A percentile compares a stretch with the other conserved stretches of the same genome.
Conservation (phyloP, 1,284 basidiomycete species). For the Tilletia caries region DNA sequence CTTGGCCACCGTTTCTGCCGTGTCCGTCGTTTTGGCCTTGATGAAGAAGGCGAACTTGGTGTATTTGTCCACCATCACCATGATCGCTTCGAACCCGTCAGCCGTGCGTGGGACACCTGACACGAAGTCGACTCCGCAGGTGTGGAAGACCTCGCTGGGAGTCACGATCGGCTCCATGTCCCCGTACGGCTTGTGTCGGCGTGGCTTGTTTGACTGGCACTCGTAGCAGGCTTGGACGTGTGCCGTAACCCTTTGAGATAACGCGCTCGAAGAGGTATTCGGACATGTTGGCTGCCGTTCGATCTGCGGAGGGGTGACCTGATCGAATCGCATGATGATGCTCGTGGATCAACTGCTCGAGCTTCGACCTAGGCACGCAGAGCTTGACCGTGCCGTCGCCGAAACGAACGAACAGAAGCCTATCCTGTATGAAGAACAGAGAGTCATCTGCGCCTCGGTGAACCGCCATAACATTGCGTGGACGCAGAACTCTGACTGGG, state of each 20-base stretch:
- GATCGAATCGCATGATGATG: neutral
- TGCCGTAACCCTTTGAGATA: neutral
- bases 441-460: neutral
- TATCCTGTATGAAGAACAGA: neutral
- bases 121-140: neutral
- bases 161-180: neutral
- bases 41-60: neutral
- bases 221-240: neutral
- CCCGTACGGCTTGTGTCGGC: neutral
- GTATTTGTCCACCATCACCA: constrained; percentile 1
- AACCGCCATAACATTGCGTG: neutral
- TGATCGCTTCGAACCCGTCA: neutral
- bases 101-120: neutral
- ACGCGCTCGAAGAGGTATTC: neutral
- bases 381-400: neutral
- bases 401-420: neutral
- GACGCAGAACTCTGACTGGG: neutral
- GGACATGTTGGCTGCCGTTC: neutral
- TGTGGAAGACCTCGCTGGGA: neutral
- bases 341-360: neutral
- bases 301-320: neutral
- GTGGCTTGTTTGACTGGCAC: neutral
- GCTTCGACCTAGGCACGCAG: neutral
- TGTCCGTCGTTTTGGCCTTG: neutral
- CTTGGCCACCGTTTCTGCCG: neutral